Evolutionary conservation across 2,329 filamentous ascomycete genomes (phyloP).

Genomic region (Neonectria hederae): DNA sequence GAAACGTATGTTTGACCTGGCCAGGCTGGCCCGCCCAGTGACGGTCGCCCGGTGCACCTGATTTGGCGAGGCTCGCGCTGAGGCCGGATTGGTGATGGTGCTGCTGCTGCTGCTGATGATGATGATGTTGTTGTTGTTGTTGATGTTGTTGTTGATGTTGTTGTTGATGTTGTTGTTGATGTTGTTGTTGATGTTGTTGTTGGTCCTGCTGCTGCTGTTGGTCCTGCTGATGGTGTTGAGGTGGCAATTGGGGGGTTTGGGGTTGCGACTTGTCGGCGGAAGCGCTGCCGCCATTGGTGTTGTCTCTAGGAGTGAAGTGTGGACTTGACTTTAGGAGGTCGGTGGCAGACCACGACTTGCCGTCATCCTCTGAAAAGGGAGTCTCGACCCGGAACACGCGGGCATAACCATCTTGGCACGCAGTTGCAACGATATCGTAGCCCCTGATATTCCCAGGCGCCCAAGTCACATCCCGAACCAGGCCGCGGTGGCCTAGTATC

Average conservation of each 20-base stretch:
- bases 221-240: conserved; percentile 30
- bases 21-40: conserved; percentile 68
- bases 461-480: conserved; percentile 92
- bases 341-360: conserved; percentile 59
- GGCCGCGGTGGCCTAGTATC: conserved; percentile 74
- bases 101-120: no score
- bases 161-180: conserved; percentile 37
- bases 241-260: conserved; percentile 37
- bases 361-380: conserved; percentile 57
- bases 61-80: conserved; percentile 63
- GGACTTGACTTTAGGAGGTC: conserved; percentile 53
- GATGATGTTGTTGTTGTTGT: conserved; percentile 43
- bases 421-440: conserved; percentile 89
- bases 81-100: conserved; percentile 56
- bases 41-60: conserved; percentile 56
- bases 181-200: conserved; percentile 46
- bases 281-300: conserved; percentile 42
- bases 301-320: conserved; percentile 37
- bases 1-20: conserved; percentile 70
- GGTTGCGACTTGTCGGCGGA: conserved; percentile 32
- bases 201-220: conserved; percentile 47
- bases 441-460: conserved; percentile 90
- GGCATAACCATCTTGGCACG: conserved; percentile 90
- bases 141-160: conserved; percentile 46
- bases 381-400: conserved; percentile 87